A percentile compares a stretch with the other conserved stretches of the same genome.
These are phyloP conservation scores for Wallacemonas sp. DNA, from an alignment of 208 protist species.

Conservation along the genomic window DNA sequence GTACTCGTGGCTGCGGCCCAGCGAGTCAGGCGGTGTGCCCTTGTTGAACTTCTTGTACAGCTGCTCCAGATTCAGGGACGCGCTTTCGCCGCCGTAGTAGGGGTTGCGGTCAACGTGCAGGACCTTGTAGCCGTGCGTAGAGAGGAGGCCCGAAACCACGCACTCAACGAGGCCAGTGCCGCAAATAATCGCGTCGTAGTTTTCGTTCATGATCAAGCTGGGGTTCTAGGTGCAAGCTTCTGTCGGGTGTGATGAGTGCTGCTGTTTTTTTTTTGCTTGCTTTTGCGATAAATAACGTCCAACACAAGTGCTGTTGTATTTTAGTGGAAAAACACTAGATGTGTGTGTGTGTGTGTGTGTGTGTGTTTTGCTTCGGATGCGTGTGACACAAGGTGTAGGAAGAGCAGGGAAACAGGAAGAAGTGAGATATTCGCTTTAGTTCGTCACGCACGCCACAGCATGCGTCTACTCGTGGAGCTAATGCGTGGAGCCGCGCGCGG, in stretches of 20 bases:
- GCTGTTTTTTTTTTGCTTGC: too few species aligned
- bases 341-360: too few species aligned
- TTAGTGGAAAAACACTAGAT: too few species aligned
- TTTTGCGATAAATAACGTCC: too few species aligned
- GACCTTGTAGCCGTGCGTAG: slow-evolving; percentile 98
- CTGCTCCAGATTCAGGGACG: slow-evolving; percentile 98
- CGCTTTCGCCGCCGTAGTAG: slow-evolving; percentile 99
- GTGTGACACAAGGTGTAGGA: too few species aligned
- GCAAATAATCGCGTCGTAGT: slow-evolving; percentile 97
- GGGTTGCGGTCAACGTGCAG: slow-evolving; percentile 99
- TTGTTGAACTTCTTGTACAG: slow-evolving; percentile 96
- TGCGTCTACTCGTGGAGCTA: too few species aligned
- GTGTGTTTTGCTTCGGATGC: too few species aligned
- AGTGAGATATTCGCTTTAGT: too few species aligned
- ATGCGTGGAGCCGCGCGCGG: too few species aligned
- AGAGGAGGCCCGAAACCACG: slow-evolving; percentile 94
- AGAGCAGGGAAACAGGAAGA: too few species aligned
- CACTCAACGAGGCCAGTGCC: slow-evolving; percentile 99
- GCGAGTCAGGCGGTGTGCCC: slow-evolving; percentile 51
- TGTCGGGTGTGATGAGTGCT: background rate
- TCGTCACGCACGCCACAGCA: too few species aligned
- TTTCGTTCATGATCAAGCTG: slow-evolving; percentile 69
- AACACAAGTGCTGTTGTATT: too few species aligned
- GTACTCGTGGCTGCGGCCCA: slow-evolving; percentile 96
- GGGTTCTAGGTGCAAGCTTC: background rate